Percentiles rank a stretch among this genome's conserved stretches.
phyloP scores from a whole-genome alignment of 2,329 filamentous ascomycete species.

The Pyrenophora tritici-repentis region DNA sequence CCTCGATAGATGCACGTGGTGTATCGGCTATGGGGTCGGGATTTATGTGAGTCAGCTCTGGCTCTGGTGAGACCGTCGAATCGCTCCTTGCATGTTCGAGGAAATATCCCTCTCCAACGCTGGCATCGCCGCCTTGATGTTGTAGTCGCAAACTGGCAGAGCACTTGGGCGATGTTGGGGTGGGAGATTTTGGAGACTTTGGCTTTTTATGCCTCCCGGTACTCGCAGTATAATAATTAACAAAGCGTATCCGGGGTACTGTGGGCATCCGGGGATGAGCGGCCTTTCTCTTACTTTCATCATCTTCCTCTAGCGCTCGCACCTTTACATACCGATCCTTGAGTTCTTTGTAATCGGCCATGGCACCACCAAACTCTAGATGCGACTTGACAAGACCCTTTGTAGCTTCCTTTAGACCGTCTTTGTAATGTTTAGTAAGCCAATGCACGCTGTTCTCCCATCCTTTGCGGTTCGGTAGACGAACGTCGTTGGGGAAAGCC shows the following conservation, averaged over 20 bases:
- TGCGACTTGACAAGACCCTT: slow-evolving; percentile 78
- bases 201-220: slow-evolving; percentile 67
- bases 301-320: slow-evolving; percentile 73
- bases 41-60: slow-evolving; percentile 17
- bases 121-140: slow-evolving; percentile 7
- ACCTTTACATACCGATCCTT: slow-evolving; percentile 71
- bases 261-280: slow-evolving; percentile 34
- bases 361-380: slow-evolving; percentile 78
- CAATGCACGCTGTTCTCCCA: slow-evolving; percentile 74
- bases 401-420: slow-evolving; percentile 71
- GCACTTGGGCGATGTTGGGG: slow-evolving; percentile 31
- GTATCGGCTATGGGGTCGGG: slow-evolving; percentile 32
- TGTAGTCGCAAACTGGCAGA: slow-evolving; percentile 14
- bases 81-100: slow-evolving; percentile 10
- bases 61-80: slow-evolving; percentile 19
- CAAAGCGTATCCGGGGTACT: slow-evolving; percentile 70
- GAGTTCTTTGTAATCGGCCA: slow-evolving; percentile 76
- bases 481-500: slow-evolving; percentile 74
- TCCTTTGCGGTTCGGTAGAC: slow-evolving; percentile 70
- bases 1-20: slow-evolving; percentile 54
- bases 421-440: slow-evolving; percentile 75
- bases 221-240: slow-evolving; percentile 91
- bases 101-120: not conserved
- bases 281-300: slow-evolving; percentile 48
- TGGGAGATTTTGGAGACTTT: slow-evolving; percentile 50